A percentile compares a stretch with the other conserved stretches of the same genome.
Conservation (phyloP, 169 alveolate species). For the Eimeria acervulina region DNA sequence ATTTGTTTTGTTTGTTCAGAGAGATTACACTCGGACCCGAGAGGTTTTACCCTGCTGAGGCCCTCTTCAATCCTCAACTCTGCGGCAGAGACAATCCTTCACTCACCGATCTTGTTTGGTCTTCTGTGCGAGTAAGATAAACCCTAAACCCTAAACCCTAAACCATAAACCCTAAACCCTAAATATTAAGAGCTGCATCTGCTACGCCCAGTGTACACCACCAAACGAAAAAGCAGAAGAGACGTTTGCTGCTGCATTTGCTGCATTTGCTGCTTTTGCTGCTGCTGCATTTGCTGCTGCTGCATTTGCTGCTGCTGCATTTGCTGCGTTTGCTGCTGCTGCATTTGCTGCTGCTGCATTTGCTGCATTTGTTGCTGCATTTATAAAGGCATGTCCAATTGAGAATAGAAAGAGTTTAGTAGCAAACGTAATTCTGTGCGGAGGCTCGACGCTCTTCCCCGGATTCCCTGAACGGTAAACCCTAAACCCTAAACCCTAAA, state of each 20-base stretch:
- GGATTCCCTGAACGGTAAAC: constrained; percentile 83
- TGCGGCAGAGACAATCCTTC: constrained; percentile 86
- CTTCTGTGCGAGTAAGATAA: constrained; percentile 81
- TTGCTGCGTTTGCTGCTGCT: too few relatives aligned
- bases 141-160: neutral
- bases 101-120: constrained; percentile 86
- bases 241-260: neutral
- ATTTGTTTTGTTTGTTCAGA: constrained; percentile 45
- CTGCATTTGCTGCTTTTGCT: neutral
- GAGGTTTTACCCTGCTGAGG: constrained; percentile 89
- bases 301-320: too few relatives aligned
- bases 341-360: too few relatives aligned
- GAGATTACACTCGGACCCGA: constrained; percentile 87
- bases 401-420: constrained; percentile 86
- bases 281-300: neutral
- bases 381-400: constrained; percentile 85
- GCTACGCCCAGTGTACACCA: neutral
- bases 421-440: constrained; percentile 86
- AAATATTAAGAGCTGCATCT: neutral
- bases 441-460: constrained; percentile 85
- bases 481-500: constrained; percentile 36
- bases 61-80: constrained; percentile 88
- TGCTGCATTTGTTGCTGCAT: too few relatives aligned
- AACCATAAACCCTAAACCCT: neutral
- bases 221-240: too few relatives aligned